Percentiles rank a stretch among this genome's conserved stretches.
These are phyloP conservation scores for Cladosporium sp. DNA, from an alignment of 2,329 filamentous ascomycete species.

Conservation along the genomic window DNA sequence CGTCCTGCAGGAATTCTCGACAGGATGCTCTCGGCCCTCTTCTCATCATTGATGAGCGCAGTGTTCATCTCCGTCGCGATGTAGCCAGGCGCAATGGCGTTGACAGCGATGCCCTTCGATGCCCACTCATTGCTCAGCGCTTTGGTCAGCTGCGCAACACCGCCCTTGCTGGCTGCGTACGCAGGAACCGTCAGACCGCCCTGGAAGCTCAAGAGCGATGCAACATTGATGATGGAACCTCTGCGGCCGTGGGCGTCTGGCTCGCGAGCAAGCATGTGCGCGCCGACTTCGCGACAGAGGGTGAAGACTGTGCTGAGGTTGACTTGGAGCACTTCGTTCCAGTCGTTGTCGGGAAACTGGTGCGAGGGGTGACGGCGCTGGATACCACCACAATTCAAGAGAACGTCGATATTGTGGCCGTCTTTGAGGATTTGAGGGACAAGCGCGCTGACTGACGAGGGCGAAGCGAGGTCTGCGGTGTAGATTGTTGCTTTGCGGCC, in stretches of 20 bases:
- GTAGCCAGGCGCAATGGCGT: slow-evolving; percentile 84
- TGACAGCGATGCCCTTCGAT: slow-evolving; percentile 72
- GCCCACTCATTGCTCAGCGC: slow-evolving; percentile 84
- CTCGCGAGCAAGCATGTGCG: slow-evolving; percentile 28
- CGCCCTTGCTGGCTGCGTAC: slow-evolving; percentile 82
- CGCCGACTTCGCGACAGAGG: slow-evolving; percentile 56
- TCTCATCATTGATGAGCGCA: slow-evolving; percentile 70
- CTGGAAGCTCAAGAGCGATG: slow-evolving; percentile 26
- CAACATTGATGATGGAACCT: slow-evolving; percentile 32
- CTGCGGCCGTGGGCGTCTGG: slow-evolving; percentile 27
- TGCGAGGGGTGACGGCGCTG: slow-evolving; percentile 31
- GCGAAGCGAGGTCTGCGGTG: slow-evolving; percentile 66
- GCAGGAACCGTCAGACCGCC: slow-evolving; percentile 71
- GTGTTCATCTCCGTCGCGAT: slow-evolving; percentile 88
- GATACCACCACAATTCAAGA: slow-evolving; percentile 35
- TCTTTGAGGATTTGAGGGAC: slow-evolving; percentile 45
- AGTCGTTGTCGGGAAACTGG: slow-evolving; percentile 34
- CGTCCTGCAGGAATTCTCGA: slow-evolving; percentile 77
- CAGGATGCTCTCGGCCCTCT: slow-evolving; percentile 69
- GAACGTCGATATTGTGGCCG: slow-evolving; percentile 29
- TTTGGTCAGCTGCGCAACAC: slow-evolving; percentile 80
- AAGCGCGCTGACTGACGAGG: slow-evolving; percentile 61
- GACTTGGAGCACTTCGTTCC: slow-evolving; percentile 30
- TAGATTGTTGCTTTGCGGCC: slow-evolving; percentile 68
- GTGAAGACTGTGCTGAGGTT: slow-evolving; percentile 69